phyloP scores from a whole-genome alignment of 805 yeast species.

The Lachancea mirantina region DNA sequence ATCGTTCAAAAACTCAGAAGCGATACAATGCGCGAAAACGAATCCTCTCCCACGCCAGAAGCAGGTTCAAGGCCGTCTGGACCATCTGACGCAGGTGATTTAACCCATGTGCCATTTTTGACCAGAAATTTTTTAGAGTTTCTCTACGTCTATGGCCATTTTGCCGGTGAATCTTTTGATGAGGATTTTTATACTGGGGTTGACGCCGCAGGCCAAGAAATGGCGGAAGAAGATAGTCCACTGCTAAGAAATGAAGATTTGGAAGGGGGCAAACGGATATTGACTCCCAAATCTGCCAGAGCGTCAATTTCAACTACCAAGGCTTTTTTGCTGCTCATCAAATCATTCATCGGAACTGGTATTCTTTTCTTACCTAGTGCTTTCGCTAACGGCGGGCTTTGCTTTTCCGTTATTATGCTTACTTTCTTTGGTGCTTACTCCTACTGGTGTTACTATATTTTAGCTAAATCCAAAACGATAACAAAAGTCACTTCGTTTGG shows the following conservation, averaged over 20 bases:
- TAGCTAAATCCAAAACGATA: constrained; percentile 50
- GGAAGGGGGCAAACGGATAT: constrained; percentile 9
- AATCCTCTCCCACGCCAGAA: constrained; percentile 5
- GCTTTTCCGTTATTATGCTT: constrained; percentile 48
- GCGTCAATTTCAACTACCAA: constrained; percentile 70
- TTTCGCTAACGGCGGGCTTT: constrained; percentile 64
- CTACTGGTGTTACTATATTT: constrained; percentile 68
- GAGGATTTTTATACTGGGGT: constrained; percentile 47
- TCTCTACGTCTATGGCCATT: constrained; percentile 72
- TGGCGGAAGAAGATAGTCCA: constrained; percentile 23
- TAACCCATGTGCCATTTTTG: constrained; percentile 40
- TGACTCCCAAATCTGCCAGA: constrained; percentile 28
- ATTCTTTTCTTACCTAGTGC: constrained; percentile 64
- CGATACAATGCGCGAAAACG: too few species aligned
- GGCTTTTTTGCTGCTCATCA: constrained; percentile 63
- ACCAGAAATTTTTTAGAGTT: constrained; percentile 73
- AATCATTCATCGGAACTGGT: constrained; percentile 75
- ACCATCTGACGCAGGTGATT: constrained; percentile 13
- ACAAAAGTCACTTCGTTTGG: constrained; percentile 70
- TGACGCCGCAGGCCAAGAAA: constrained; percentile 31
- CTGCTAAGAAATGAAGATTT: constrained; percentile 15
- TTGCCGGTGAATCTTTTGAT: constrained; percentile 77
- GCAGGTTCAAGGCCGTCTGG: constrained; percentile 1
- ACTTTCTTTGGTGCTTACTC: constrained; percentile 61
- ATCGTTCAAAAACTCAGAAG: constrained; percentile 36